phyloP scores from a whole-genome alignment of 2,329 filamentous ascomycete genomes.

The Teratosphaeria epicoccoides region DNA sequence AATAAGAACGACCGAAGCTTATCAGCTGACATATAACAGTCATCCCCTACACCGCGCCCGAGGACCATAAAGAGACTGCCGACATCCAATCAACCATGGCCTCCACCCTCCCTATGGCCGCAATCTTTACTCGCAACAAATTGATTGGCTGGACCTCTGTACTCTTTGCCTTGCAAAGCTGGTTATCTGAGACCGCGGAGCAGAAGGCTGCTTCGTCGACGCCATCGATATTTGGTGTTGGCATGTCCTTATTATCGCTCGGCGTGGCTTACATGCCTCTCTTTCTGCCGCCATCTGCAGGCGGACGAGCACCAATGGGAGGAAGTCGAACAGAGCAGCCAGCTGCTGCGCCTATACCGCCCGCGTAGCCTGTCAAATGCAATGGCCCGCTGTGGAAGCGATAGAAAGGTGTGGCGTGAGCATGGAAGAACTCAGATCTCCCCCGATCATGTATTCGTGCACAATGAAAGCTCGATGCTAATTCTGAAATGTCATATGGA shows the following conservation, averaged over 20 bases:
- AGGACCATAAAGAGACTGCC: conserved; percentile 48
- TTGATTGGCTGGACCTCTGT: conserved; percentile 62
- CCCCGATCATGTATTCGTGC: not conserved
- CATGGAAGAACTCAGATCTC: not conserved
- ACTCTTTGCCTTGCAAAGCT: conserved; percentile 63
- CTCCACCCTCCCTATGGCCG: conserved; percentile 87
- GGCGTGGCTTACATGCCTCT: conserved; percentile 21
- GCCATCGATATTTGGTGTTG: conserved; percentile 62
- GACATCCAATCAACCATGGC: conserved; percentile 64
- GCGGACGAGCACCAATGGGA: not conserved
- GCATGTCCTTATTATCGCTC: conserved; percentile 54
- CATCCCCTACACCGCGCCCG: conserved; percentile 76
- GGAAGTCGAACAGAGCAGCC: not conserved
- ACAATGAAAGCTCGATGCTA: no score
- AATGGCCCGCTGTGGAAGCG: not conserved
- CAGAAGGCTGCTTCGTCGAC: conserved; percentile 54
- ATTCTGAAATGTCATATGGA: not conserved
- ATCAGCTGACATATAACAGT: conserved; percentile 43
- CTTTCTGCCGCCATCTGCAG: conserved; percentile 2
- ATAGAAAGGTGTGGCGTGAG: not conserved
- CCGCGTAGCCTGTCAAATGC: not conserved
- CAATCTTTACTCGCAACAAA: conserved; percentile 64
- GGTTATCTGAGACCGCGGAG: conserved; percentile 65
- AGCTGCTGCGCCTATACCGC: conserved; percentile 1
- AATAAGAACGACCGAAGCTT: not conserved